Percentiles rank a stretch among this genome's conserved stretches.
These are phyloP conservation scores for Licmophora abbreviata DNA, from an alignment of 108 stramenopile species.

Conservation along the genomic window DNA sequence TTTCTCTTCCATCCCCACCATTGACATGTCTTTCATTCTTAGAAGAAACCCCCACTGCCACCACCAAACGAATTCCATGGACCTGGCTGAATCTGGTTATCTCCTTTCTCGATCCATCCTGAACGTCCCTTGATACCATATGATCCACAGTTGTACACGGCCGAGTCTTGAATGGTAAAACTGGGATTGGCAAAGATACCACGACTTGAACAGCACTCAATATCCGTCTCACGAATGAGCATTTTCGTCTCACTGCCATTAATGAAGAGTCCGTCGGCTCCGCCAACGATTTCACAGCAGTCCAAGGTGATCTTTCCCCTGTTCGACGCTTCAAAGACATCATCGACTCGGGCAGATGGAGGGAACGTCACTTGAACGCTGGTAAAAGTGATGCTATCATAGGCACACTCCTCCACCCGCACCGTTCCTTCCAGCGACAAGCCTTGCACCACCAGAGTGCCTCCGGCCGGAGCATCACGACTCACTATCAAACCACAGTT, in stretches of 20 bases:
- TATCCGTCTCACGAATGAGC: neutral
- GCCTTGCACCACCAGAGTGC: neutral
- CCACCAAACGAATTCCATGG: constrained; percentile 2
- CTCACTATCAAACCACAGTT: neutral
- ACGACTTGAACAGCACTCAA: neutral
- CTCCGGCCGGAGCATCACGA: neutral
- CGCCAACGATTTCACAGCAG: neutral
- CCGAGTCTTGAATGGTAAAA: neutral
- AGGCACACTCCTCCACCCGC: neutral
- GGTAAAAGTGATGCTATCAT: neutral
- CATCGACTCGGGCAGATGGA: neutral
- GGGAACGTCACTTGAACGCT: neutral
- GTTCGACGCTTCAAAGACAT: neutral
- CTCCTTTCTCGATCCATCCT: neutral
- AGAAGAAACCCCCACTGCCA: no score
- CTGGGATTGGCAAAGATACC: neutral
- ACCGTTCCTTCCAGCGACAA: neutral
- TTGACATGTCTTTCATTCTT: no score
- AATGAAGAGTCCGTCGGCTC: neutral
- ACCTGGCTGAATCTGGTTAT: neutral
- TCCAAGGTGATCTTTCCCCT: neutral
- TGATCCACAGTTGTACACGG: neutral
- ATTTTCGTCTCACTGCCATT: neutral
- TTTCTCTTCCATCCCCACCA: no score
- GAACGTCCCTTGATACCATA: constrained; percentile 2